phyloP scores from a whole-genome alignment of 2,329 filamentous ascomycete genomes.

The Aspergillus fructus region DNA sequence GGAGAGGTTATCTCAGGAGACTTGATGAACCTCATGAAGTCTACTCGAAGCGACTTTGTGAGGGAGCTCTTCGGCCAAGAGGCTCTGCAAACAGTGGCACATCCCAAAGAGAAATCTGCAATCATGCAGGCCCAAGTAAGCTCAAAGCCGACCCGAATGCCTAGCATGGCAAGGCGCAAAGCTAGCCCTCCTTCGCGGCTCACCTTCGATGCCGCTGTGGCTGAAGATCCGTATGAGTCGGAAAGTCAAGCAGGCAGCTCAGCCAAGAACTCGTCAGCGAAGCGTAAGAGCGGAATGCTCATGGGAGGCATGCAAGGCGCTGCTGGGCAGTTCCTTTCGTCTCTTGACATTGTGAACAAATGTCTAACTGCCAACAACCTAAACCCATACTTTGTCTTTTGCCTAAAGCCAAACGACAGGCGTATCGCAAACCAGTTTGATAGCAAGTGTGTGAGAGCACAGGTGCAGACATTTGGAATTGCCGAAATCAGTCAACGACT shows the following conservation, averaged over 20 bases:
- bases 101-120: constrained; percentile 83
- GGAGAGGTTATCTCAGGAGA: constrained; percentile 95
- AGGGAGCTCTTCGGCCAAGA: constrained; percentile 93
- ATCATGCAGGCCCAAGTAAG: constrained; percentile 96
- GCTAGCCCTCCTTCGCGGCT: constrained; percentile 55
- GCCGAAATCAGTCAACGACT: constrained; percentile 94
- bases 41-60: constrained; percentile 85
- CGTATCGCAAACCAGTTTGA: constrained; percentile 98
- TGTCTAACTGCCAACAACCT: constrained; percentile 78
- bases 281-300: constrained; percentile 41
- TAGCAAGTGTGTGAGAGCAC: constrained; percentile 93
- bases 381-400: constrained; percentile 96
- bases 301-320: constrained; percentile 69
- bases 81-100: constrained; percentile 85
- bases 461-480: constrained; percentile 93
- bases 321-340: constrained; percentile 85
- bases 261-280: constrained; percentile 24
- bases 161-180: constrained; percentile 85
- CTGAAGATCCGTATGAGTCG: constrained; percentile 42
- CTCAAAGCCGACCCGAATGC: constrained; percentile 88
- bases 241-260: constrained; percentile 35
- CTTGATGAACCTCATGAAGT: constrained; percentile 88
- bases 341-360: constrained; percentile 86
- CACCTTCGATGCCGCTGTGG: constrained; percentile 26
- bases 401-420: constrained; percentile 93